Evolutionary conservation across 2,329 filamentous ascomycete species (phyloP).

Genomic region (Coniochaeta sp.): DNA sequence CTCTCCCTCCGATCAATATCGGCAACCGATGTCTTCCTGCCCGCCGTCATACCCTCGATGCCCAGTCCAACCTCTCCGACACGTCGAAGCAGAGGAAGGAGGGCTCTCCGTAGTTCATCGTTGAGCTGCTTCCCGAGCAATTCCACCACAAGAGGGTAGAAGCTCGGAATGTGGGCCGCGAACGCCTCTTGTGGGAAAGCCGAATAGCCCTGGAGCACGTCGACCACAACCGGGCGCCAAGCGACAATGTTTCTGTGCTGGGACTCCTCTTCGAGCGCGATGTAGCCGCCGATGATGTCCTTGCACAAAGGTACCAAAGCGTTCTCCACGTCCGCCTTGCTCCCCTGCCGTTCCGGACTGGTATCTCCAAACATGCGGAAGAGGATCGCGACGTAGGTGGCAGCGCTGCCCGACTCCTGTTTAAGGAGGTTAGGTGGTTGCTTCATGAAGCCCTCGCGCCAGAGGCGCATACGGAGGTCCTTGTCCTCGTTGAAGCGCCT

Average conservation of each 20-base stretch:
- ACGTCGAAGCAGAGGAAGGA: constrained; percentile 70
- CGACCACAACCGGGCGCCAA: constrained; percentile 94
- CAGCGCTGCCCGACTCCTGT: constrained; percentile 87
- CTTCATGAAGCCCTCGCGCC: constrained; percentile 99
- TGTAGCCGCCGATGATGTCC: constrained; percentile 85
- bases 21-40: background rate
- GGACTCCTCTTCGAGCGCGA: constrained; percentile 84
- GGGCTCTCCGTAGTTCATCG: constrained; percentile 66
- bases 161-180: constrained; percentile 67
- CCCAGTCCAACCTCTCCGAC: constrained; percentile 72
- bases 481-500: constrained; percentile 98
- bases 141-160: constrained; percentile 82
- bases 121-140: constrained; percentile 77
- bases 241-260: constrained; percentile 96
- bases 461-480: constrained; percentile 86
- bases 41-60: constrained; percentile 39
- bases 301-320: constrained; percentile 91
- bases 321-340: constrained; percentile 75
- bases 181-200: constrained; percentile 79
- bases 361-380: constrained; percentile 97
- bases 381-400: constrained; percentile 91
- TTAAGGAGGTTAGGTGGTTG: constrained; percentile 96
- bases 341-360: constrained; percentile 71
- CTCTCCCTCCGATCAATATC: constrained; percentile 8
- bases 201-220: constrained; percentile 88